These are phyloP conservation scores for Penicillium taxi DNA, from an alignment of 495 filamentous ascomycete genomes.

Conservation along the genomic window DNA sequence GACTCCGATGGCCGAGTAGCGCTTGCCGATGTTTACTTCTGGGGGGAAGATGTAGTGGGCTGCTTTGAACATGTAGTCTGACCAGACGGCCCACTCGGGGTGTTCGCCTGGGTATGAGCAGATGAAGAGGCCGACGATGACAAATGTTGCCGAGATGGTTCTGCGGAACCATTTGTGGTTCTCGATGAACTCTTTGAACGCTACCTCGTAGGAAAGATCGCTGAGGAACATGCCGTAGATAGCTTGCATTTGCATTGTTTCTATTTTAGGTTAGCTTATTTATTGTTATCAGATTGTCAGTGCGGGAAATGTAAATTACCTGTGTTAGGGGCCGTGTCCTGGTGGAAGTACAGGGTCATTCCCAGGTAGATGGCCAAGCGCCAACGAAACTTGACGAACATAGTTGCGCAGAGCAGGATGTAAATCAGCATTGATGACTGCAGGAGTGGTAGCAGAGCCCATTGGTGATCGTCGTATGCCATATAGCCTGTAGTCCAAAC, in stretches of 20 bases:
- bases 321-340: conserved; percentile 27
- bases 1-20: conserved; percentile 51
- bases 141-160: conserved; percentile 54
- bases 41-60: conserved; percentile 48
- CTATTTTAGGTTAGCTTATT: conserved; percentile 6
- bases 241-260: conserved; percentile 50
- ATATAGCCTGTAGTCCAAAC: conserved; percentile 55
- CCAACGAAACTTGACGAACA: conserved; percentile 49
- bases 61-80: conserved; percentile 37
- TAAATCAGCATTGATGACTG: conserved; percentile 57
- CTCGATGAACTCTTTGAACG: conserved; percentile 13
- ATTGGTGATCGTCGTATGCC: conserved; percentile 58
- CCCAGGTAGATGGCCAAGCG: conserved; percentile 48
- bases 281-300: conserved; percentile 4
- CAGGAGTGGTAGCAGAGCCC: conserved; percentile 56
- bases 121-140: conserved; percentile 53
- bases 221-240: conserved; percentile 58
- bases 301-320: conserved; percentile 29
- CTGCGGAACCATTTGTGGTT: conserved; percentile 45
- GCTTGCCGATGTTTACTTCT: conserved; percentile 43
- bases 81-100: conserved; percentile 54
- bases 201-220: conserved; percentile 36
- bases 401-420: conserved; percentile 47
- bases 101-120: conserved; percentile 56
- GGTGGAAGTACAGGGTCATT: conserved; percentile 48